Percentiles rank a stretch among this genome's conserved stretches.
Evolutionary conservation across 495 filamentous ascomycete species (phyloP).

Genomic region (Bryoglossum gracile): DNA sequence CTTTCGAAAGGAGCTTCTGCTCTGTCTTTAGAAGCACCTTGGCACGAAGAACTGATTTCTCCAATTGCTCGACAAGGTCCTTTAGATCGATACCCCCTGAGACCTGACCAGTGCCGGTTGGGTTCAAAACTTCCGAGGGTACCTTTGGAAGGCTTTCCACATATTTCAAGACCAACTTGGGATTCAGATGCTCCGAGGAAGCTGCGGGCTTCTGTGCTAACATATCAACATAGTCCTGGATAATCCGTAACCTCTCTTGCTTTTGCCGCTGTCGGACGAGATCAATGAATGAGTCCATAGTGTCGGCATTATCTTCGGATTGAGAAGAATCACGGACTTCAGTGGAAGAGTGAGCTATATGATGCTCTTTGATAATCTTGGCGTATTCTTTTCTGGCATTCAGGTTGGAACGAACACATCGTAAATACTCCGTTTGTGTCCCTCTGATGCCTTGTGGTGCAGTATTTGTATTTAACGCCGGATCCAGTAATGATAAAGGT

Average conservation of each 20-base stretch:
- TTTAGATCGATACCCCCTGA: constrained; percentile 33
- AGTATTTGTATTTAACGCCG: constrained; percentile 23
- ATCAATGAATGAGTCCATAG: constrained; percentile 13
- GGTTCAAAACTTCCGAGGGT: constrained; percentile 37
- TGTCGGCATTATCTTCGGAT: neutral
- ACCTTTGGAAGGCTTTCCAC: constrained; percentile 40
- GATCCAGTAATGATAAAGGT: constrained; percentile 27
- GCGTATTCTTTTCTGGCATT: constrained; percentile 21
- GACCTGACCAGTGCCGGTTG: neutral
- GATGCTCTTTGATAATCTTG: constrained; percentile 7
- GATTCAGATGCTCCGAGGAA: constrained; percentile 40
- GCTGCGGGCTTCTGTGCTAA: constrained; percentile 40
- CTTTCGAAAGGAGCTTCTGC: constrained; percentile 50
- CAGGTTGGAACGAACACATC: constrained; percentile 21
- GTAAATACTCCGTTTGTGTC: constrained; percentile 22
- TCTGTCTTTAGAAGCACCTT: constrained; percentile 55
- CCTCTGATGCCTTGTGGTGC: constrained; percentile 29
- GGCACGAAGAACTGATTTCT: constrained; percentile 56
- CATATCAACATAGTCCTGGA: constrained; percentile 34
- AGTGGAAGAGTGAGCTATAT: neutral
- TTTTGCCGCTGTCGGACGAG: constrained; percentile 20
- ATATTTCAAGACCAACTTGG: constrained; percentile 34
- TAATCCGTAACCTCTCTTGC: constrained; percentile 19
- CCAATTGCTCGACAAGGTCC: constrained; percentile 51
- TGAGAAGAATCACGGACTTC: neutral